Percentiles rank a stretch among this genome's conserved stretches.
These are phyloP conservation scores for Hericium alpestre DNA, from an alignment of 768 basidiomycete genomes.

Conservation along the genomic window DNA sequence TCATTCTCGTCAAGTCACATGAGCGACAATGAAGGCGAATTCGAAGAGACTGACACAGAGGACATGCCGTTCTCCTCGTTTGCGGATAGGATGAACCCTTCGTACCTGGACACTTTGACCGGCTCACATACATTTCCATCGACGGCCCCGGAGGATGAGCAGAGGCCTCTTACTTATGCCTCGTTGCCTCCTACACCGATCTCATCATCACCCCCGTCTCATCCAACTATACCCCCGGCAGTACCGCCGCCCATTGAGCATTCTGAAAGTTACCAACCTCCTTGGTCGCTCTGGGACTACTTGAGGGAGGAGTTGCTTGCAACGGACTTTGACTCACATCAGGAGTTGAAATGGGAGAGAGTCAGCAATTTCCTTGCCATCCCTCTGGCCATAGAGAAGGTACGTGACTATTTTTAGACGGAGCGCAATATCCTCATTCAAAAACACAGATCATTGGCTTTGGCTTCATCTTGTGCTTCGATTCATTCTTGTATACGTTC, in stretches of 20 bases:
- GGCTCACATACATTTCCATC: slow-evolving; percentile 4
- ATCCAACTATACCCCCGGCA: background rate
- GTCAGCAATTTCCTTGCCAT: slow-evolving; percentile 93
- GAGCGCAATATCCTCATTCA: background rate
- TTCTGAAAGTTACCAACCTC: slow-evolving; percentile 22
- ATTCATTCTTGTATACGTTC: slow-evolving; percentile 96
- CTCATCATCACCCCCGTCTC: slow-evolving; percentile 14
- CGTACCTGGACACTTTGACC: slow-evolving; percentile 4
- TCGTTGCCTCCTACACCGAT: slow-evolving; percentile 71
- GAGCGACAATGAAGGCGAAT: slow-evolving; percentile 7
- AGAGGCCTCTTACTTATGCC: slow-evolving; percentile 46
- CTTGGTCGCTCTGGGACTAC: slow-evolving; percentile 90
- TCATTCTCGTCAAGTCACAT: slow-evolving; percentile 8
- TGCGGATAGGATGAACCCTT: slow-evolving; percentile 2
- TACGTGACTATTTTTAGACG: slow-evolving; percentile 20
- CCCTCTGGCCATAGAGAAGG: slow-evolving; percentile 90
- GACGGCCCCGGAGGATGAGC: slow-evolving; percentile 3
- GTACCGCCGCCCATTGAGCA: slow-evolving; percentile 9
- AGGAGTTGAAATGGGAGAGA: slow-evolving; percentile 90
- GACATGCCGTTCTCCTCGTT: background rate
- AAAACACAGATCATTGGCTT: slow-evolving; percentile 70
- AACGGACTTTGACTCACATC: slow-evolving; percentile 90
- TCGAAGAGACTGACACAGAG: slow-evolving; percentile 2
- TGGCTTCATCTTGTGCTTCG: slow-evolving; percentile 87
- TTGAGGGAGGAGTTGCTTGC: slow-evolving; percentile 78